Evolutionary conservation across 2,329 filamentous ascomycete genomes (phyloP).

Genomic region (Grosmannia serpens): DNA sequence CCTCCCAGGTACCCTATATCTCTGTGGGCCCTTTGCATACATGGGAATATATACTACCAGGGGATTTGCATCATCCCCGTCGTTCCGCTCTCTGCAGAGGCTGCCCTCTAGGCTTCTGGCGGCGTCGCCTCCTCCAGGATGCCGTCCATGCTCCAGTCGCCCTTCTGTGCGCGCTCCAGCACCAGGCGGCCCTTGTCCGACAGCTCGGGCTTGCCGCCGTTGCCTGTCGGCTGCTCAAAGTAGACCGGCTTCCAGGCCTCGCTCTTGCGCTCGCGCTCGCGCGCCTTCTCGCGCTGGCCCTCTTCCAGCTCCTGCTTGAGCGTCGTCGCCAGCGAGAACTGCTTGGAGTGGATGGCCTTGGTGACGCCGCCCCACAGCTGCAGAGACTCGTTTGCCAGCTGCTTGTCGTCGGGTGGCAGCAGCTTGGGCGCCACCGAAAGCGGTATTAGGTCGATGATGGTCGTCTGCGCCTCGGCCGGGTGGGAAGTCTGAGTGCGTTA

Average conservation of each 20-base stretch:
- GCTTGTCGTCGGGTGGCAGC: constrained; percentile 63
- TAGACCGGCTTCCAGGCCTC: constrained; percentile 77
- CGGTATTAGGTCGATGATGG: constrained; percentile 81
- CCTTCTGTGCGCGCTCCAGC: constrained; percentile 39
- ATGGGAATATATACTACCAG: neutral
- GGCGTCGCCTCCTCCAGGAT: constrained; percentile 7
- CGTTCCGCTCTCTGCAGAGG: neutral
- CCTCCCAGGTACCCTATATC: neutral
- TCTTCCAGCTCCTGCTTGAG: constrained; percentile 91
- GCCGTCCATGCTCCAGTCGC: constrained; percentile 31
- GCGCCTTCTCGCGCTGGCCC: constrained; percentile 71
- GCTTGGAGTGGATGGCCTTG: constrained; percentile 69
- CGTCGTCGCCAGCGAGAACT: constrained; percentile 72
- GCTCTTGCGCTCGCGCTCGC: constrained; percentile 60
- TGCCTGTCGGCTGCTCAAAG: constrained; percentile 54
- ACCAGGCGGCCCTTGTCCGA: constrained; percentile 41
- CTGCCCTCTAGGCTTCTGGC: neutral
- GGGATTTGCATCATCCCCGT: neutral
- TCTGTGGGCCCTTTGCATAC: neutral
- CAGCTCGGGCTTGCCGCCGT: constrained; percentile 42
- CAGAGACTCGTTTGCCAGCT: constrained; percentile 82
- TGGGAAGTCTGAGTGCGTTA: constrained; percentile 26
- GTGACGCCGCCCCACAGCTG: constrained; percentile 84
- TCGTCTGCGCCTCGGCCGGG: constrained; percentile 48
- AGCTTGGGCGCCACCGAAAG: constrained; percentile 69